Evolutionary conservation across 2,329 filamentous ascomycete species (phyloP), one percentile per base, ranked within the genome.

Genomic region (Moelleriella libera): DNA sequence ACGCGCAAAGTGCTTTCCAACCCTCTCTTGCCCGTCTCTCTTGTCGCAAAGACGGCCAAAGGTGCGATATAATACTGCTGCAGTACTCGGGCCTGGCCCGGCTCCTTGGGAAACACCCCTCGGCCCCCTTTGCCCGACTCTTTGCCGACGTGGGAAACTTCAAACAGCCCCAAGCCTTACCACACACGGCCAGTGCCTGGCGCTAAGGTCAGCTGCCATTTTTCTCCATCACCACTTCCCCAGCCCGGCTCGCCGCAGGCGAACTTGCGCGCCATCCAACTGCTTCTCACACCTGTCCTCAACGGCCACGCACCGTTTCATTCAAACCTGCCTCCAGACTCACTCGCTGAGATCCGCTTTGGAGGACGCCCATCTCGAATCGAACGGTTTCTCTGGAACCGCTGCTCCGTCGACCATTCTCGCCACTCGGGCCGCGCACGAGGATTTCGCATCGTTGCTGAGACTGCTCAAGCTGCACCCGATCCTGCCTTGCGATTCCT

Each of bases 201-300:
- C 48, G 48, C 48, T 45, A 29, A 44, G 45, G 48, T 49, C 48
- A 47, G 29, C 45, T 45, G 45, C 43, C 39, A 34, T 30, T 45
- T 43, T 45, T 40, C 28, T 37, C 45, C 47, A 9, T 28, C 43
- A 10, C 14, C 5, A 12, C 30, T 37, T 12, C 8, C 34, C 39
- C 37, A 30, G 21, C 37, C 39, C 37, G 39, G 21, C 29, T 30
- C 39, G 43, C 30, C 28, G 34, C 29, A 34, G 10, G 43, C 32
- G 29, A 34, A 34, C 6, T 34, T 12, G 32, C 29, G 43, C 29
- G 11, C 29, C 5, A 8, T 4, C 9, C 34, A 41, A 43, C 29
- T 40, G 37, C 30, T 30, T 45, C 43, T 37, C 34, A 2, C 34
- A 9, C 34, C 34, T 37, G 8, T 37, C 34, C 34, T 12, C 34